Conservation (phyloP, 257 asterid genomes). For the Solanum okadae region DNA sequence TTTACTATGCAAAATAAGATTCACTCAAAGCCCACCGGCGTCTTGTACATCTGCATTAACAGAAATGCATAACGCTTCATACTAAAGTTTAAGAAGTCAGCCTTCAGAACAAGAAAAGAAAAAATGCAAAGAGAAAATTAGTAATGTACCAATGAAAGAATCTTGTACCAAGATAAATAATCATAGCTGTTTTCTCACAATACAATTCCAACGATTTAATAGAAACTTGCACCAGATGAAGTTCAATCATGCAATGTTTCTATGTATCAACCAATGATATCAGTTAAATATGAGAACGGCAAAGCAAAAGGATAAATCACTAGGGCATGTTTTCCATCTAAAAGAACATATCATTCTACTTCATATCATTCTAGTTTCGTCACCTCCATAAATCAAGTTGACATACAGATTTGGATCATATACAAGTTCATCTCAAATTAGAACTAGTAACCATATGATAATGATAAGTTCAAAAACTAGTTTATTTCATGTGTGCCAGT, state of each 20-base stretch:
- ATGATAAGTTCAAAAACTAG: neutral
- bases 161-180: neutral
- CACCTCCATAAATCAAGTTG: neutral
- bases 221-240: neutral
- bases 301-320: neutral
- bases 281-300: neutral
- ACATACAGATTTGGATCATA: neutral
- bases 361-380: neutral
- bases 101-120: neutral
- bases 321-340: neutral
- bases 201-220: neutral
- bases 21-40: conserved; percentile 22
- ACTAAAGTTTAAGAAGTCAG: neutral
- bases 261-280: neutral
- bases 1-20: conserved; percentile 3
- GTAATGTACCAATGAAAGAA: neutral
- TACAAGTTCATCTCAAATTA: neutral
- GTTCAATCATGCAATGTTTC: neutral
- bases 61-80: neutral
- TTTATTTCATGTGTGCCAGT: neutral
- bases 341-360: neutral
- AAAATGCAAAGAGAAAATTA: neutral
- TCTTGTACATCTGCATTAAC: conserved; percentile 33
- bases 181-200: neutral
- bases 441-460: neutral